These are phyloP conservation scores for Begonia peltatifolia DNA, from an alignment of 306 rosid species.

Conservation along the genomic window DNA sequence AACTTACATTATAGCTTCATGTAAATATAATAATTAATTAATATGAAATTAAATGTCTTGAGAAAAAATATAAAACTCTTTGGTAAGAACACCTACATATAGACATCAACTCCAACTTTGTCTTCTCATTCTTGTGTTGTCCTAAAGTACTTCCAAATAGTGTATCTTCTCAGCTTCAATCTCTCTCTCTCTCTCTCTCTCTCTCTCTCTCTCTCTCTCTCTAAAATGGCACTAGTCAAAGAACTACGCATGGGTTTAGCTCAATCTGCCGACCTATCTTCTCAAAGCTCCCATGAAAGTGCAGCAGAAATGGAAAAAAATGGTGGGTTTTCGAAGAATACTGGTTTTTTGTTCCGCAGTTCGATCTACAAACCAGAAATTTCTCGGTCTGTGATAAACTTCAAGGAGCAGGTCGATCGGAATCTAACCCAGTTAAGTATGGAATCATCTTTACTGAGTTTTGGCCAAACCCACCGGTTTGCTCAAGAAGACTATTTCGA, in stretches of 20 bases:
- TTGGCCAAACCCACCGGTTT: conserved; percentile 26
- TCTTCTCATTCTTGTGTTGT: too few relatives aligned
- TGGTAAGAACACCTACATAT: too few relatives aligned
- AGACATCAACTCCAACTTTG: too few relatives aligned
- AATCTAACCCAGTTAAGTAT: conserved; percentile 8
- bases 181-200: not conserved
- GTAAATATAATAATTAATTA: too few relatives aligned
- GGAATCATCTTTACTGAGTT: conserved; percentile 48
- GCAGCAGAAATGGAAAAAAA: conserved; percentile 13
- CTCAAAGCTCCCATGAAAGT: conserved; percentile 4
- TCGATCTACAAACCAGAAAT: conserved; percentile 7
- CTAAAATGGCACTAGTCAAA: conserved; percentile 35
- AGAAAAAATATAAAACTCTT: too few relatives aligned
- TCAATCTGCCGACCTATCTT: conserved; percentile 6
- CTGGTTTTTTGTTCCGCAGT: conserved; percentile 15
- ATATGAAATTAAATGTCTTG: too few relatives aligned
- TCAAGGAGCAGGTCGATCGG: conserved; percentile 22
- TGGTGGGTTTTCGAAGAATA: conserved; percentile 19
- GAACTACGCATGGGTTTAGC: conserved; percentile 14
- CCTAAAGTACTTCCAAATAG: not conserved
- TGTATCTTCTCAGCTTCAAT: conserved; percentile 3
- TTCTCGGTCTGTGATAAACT: conserved; percentile 44
- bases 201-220: not conserved
- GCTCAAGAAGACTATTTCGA: conserved; percentile 14
- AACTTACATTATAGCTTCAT: too few relatives aligned